These are phyloP conservation scores for Pouteria campechiana DNA, from an alignment of 179 eudicot species.

Conservation along the genomic window DNA sequence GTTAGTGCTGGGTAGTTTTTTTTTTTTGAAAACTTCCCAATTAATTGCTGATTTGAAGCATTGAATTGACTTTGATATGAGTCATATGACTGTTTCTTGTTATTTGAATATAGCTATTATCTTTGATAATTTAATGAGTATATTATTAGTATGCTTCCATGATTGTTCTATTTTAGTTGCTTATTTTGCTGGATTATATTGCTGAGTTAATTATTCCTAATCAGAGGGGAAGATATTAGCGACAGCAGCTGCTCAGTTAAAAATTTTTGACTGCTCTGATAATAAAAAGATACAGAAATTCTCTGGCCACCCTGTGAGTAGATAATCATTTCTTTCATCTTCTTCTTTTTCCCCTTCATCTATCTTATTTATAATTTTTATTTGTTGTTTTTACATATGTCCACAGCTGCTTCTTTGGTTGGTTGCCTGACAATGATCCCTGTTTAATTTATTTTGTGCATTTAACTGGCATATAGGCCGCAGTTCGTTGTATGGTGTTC, in stretches of 20 bases:
- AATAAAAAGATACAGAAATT: constrained; percentile 83
- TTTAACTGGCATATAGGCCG: constrained; percentile 31
- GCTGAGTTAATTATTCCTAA: constrained; percentile 3
- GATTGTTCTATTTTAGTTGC: too few relatives aligned
- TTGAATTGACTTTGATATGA: not conserved
- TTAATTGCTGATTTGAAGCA: too few relatives aligned
- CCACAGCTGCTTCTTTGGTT: too few relatives aligned
- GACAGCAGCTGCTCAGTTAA: constrained; percentile 84
- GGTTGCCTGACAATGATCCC: too few relatives aligned
- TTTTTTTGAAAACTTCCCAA: too few relatives aligned
- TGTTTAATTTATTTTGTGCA: too few relatives aligned
- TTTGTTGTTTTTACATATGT: too few relatives aligned
- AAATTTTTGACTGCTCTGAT: constrained; percentile 56
- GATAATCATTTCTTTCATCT: not conserved
- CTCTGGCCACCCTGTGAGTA: constrained; percentile 91
- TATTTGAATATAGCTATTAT: not conserved
- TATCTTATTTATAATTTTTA: too few relatives aligned
- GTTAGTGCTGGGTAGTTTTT: too few relatives aligned
- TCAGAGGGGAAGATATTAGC: constrained; percentile 80
- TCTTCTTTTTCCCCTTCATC: not conserved
- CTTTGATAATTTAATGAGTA: too few relatives aligned
- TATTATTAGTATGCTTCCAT: too few relatives aligned
- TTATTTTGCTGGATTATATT: not conserved
- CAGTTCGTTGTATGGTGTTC: constrained; percentile 70
- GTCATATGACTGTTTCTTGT: not conserved